A percentile compares a stretch with the other conserved stretches of the same genome.
Evolutionary conservation across 495 filamentous ascomycete genomes (phyloP).

Genomic region (Oidiodendron maius): DNA sequence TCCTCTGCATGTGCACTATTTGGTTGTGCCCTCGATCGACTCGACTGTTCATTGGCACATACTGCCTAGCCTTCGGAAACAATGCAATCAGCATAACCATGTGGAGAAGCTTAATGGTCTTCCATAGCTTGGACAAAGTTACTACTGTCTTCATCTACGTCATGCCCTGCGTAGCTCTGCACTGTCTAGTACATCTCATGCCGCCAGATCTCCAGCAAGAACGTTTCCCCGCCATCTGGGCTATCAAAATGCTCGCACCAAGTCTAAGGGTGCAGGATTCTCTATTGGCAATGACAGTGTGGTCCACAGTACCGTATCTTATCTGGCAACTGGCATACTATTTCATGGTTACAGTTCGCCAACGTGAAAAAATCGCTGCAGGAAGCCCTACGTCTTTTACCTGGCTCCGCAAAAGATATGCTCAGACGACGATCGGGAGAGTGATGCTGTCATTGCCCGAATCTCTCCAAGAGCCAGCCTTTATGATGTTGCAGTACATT

Average conservation of each 20-base stretch:
- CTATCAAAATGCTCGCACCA: slow-evolving; percentile 65
- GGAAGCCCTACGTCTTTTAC: slow-evolving; percentile 92
- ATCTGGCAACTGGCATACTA: slow-evolving; percentile 89
- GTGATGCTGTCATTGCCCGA: slow-evolving; percentile 71
- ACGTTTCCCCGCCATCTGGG: slow-evolving; percentile 78
- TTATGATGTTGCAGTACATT: slow-evolving; percentile 88
- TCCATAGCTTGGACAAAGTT: slow-evolving; percentile 93
- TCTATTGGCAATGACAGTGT: slow-evolving; percentile 76
- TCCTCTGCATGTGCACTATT: slow-evolving; percentile 71
- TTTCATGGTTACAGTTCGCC: slow-evolving; percentile 82
- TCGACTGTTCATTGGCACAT: slow-evolving; percentile 86
- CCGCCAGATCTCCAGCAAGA: slow-evolving; percentile 51
- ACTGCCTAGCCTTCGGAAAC: slow-evolving; percentile 86
- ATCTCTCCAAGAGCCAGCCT: slow-evolving; percentile 71
- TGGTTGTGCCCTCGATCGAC: slow-evolving; percentile 91
- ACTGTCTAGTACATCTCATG: slow-evolving; percentile 81
- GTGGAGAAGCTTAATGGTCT: slow-evolving; percentile 96
- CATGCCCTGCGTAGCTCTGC: slow-evolving; percentile 86
- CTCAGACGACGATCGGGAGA: slow-evolving; percentile 75
- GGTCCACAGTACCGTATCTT: slow-evolving; percentile 84
- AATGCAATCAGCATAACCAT: slow-evolving; percentile 96
- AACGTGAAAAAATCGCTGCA: slow-evolving; percentile 88
- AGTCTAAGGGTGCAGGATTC: slow-evolving; percentile 69
- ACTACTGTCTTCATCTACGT: slow-evolving; percentile 93
- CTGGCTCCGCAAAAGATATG: slow-evolving; percentile 85